Evolutionary conservation across 2,329 filamentous ascomycete species (phyloP).

Genomic region (Claviceps spartinae): DNA sequence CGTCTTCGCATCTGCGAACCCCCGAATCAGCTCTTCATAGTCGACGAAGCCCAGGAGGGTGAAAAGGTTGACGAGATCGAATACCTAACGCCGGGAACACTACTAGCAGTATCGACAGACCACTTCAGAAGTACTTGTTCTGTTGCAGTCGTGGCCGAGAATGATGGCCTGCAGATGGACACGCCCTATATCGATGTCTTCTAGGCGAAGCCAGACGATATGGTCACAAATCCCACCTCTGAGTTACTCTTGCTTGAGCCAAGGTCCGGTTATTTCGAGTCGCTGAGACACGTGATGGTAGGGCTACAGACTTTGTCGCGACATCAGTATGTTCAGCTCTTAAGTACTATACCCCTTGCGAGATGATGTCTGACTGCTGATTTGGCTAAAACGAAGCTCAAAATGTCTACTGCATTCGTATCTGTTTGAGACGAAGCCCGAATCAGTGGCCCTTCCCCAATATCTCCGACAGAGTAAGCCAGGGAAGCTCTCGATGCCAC

Average conservation of each 20-base stretch:
- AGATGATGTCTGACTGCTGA: not conserved
- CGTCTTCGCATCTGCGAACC: slow-evolving; percentile 40
- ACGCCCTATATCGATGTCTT: slow-evolving; percentile 50
- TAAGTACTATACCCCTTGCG: not conserved
- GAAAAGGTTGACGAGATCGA: slow-evolving; percentile 42
- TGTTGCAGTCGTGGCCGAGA: slow-evolving; percentile 59
- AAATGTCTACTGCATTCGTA: slow-evolving; percentile 50
- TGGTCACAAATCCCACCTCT: slow-evolving; percentile 51
- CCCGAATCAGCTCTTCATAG: slow-evolving; percentile 54
- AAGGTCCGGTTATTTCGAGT: slow-evolving; percentile 62
- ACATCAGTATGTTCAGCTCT: slow-evolving; percentile 35
- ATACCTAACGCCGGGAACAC: slow-evolving; percentile 36
- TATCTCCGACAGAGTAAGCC: slow-evolving; percentile 14
- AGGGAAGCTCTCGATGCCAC: slow-evolving; percentile 1
- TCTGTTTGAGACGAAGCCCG: slow-evolving; percentile 34
- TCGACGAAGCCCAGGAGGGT: slow-evolving; percentile 21
- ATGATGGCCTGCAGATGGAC: slow-evolving; percentile 36
- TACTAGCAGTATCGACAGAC: slow-evolving; percentile 45
- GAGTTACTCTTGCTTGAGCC: slow-evolving; percentile 72
- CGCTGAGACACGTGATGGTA: slow-evolving; percentile 55
- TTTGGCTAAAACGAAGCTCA: not conserved
- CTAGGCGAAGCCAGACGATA: slow-evolving; percentile 47
- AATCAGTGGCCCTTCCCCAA: slow-evolving; percentile 11
- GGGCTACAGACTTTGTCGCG: slow-evolving; percentile 50
- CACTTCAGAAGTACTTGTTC: slow-evolving; percentile 51